Percentiles rank a stretch among this genome's conserved stretches.
Evolutionary conservation across 2,329 filamentous ascomycete genomes (phyloP).

Genomic region (Emmonsiellopsis sp.): DNA sequence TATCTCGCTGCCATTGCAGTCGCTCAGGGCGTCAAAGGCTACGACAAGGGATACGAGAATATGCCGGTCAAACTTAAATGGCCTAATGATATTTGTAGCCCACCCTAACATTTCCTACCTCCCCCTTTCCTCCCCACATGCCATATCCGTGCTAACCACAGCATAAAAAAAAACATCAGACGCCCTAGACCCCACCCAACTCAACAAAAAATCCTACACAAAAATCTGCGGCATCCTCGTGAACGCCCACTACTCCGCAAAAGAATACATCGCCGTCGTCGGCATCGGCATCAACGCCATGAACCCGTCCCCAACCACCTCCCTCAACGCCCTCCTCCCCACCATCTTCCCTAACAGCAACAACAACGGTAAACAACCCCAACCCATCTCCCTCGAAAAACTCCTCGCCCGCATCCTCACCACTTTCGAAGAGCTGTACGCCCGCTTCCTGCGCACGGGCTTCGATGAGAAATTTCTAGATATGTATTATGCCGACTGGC

Average conservation of each 20-base stretch:
- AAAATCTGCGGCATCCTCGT: slow-evolving; percentile 93
- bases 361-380: slow-evolving; percentile 26
- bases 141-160: slow-evolving; percentile 2
- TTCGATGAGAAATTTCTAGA: slow-evolving; percentile 65
- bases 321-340: slow-evolving; percentile 61
- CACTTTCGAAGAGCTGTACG: slow-evolving; percentile 67
- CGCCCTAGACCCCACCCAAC: slow-evolving; percentile 53
- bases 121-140: too few species aligned
- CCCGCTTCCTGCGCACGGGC: slow-evolving; percentile 61
- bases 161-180: slow-evolving; percentile 32
- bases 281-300: slow-evolving; percentile 81
- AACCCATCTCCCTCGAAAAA: slow-evolving; percentile 62
- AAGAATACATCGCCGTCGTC: slow-evolving; percentile 73
- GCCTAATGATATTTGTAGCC: slow-evolving; percentile 85
- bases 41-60: slow-evolving; percentile 63
- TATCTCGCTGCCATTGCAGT: slow-evolving; percentile 86
- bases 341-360: slow-evolving; percentile 29
- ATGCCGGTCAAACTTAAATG: slow-evolving; percentile 85
- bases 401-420: slow-evolving; percentile 74
- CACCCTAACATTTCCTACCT: slow-evolving; percentile 20
- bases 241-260: slow-evolving; percentile 70
- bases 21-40: slow-evolving; percentile 70
- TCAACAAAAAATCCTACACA: slow-evolving; percentile 49
- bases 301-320: slow-evolving; percentile 79
- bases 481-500: slow-evolving; percentile 73